These are phyloP conservation scores for Papiliotrema nemorosa DNA, from an alignment of 1,284 basidiomycete species.

Conservation along the genomic window DNA sequence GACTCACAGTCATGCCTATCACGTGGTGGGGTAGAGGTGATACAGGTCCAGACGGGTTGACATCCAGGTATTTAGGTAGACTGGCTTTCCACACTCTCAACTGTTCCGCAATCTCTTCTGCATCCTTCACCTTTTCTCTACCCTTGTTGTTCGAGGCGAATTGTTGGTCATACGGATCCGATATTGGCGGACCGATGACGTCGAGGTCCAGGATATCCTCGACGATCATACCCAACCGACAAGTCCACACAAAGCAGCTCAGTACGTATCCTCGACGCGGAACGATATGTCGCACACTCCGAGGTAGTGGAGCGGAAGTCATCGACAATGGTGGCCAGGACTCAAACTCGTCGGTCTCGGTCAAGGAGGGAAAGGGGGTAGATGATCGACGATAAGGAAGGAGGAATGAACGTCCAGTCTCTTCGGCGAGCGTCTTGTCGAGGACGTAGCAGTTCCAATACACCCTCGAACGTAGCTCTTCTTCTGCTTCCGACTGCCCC, in stretches of 20 bases:
- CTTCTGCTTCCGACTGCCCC: conserved; percentile 20
- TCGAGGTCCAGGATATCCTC: conserved; percentile 43
- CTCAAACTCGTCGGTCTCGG: conserved; percentile 30
- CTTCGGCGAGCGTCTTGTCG: conserved; percentile 49
- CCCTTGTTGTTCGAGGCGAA: background rate
- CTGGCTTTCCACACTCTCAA: conserved; percentile 29
- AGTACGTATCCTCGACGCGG: conserved; percentile 33
- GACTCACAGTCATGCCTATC: conserved; percentile 35
- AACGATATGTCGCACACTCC: conserved; percentile 19
- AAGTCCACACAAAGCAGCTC: conserved; percentile 40
- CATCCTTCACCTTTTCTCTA: conserved; percentile 2
- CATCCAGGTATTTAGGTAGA: conserved; percentile 27
- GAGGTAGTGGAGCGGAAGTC: conserved; percentile 16
- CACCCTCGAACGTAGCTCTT: conserved; percentile 46
- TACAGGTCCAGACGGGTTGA: conserved; percentile 11
- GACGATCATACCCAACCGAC: conserved; percentile 40
- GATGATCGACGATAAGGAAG: conserved; percentile 46
- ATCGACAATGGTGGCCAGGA: conserved; percentile 6
- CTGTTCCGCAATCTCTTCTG: conserved; percentile 21
- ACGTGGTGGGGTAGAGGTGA: conserved; percentile 40
- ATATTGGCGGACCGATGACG: conserved; percentile 18
- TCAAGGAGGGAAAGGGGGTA: conserved; percentile 45
- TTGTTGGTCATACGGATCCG: conserved; percentile 10
- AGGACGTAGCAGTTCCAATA: conserved; percentile 51
- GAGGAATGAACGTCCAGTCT: conserved; percentile 49